Percentiles rank a stretch among this genome's conserved stretches.
These are phyloP conservation scores for Russula ochroleuca DNA, from an alignment of 768 basidiomycete species.

Conservation along the genomic window DNA sequence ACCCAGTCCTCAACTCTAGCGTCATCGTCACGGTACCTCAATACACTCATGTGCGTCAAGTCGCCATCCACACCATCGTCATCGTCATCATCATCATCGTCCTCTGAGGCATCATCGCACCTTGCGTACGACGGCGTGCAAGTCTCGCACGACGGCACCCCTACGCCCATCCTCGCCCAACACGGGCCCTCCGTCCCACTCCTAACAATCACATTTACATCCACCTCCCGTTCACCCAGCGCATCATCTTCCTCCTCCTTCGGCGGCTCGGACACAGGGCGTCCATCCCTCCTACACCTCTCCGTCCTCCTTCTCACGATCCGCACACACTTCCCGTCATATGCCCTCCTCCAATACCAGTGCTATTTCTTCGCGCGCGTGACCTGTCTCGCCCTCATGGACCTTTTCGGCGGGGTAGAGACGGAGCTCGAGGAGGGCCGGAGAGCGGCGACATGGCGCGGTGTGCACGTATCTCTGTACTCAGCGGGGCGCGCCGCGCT, in stretches of 20 bases:
- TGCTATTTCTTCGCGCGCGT: slow-evolving; percentile 28
- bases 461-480: slow-evolving; percentile 26
- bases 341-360: slow-evolving; percentile 26
- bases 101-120: not conserved
- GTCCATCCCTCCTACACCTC: slow-evolving; percentile 24
- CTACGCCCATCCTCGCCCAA: slow-evolving; percentile 17
- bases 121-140: slow-evolving; percentile 25
- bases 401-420: slow-evolving; percentile 17
- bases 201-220: slow-evolving; percentile 21
- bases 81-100: not conserved
- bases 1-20: not conserved
- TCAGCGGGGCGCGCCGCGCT: slow-evolving; percentile 22
- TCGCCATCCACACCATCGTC: not conserved
- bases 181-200: slow-evolving; percentile 20
- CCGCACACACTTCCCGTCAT: slow-evolving; percentile 24
- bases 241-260: not conserved
- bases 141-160: slow-evolving; percentile 24
- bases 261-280: not conserved
- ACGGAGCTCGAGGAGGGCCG: slow-evolving; percentile 13
- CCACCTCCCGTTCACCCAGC: not conserved
- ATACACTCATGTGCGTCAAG: slow-evolving; percentile 11
- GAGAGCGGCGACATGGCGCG: slow-evolving; percentile 26
- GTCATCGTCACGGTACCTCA: slow-evolving; percentile 17
- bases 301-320: slow-evolving; percentile 25
- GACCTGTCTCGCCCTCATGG: slow-evolving; percentile 19